Percentiles rank a stretch among this genome's conserved stretches.
Evolutionary conservation across 371 early-diverging fungal species (phyloP).

Genomic region (Lichtheimia hyalospora): DNA sequence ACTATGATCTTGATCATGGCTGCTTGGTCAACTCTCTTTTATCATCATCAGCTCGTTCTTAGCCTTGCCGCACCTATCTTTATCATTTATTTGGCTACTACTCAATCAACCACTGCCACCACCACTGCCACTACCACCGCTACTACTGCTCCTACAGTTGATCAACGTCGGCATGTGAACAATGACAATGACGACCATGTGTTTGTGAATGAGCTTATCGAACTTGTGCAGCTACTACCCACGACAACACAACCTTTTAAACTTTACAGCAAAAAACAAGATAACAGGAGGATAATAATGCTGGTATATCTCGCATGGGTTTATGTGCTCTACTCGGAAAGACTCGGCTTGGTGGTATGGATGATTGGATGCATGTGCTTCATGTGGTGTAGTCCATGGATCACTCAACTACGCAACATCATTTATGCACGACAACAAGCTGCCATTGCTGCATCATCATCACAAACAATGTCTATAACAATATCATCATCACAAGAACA

Average conservation of each 20-base stretch:
- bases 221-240: not conserved
- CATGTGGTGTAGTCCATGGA: constrained; percentile 14
- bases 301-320: not conserved
- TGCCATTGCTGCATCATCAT: not conserved
- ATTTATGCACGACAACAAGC: not conserved
- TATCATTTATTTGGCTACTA: not conserved
- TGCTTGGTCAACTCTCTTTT: constrained; percentile 7
- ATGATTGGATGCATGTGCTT: constrained; percentile 1
- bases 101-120: not conserved
- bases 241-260: not conserved
- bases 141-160: not conserved
- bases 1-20: not conserved
- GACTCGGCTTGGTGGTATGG: constrained; percentile 3
- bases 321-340: not conserved
- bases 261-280: not conserved
- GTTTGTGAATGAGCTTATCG: not conserved
- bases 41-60: constrained; percentile 6
- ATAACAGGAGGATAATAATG: no score
- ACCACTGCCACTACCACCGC: not conserved
- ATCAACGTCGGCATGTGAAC: not conserved
- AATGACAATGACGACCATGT: not conserved
- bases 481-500: not conserved
- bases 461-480: not conserved
- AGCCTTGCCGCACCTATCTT: constrained; percentile 4
- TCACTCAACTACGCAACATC: constrained; percentile 2